Base-by-base conservation (phyloP, 2,329 filamentous ascomycete species). In the Calonectria naviculata region DNA sequence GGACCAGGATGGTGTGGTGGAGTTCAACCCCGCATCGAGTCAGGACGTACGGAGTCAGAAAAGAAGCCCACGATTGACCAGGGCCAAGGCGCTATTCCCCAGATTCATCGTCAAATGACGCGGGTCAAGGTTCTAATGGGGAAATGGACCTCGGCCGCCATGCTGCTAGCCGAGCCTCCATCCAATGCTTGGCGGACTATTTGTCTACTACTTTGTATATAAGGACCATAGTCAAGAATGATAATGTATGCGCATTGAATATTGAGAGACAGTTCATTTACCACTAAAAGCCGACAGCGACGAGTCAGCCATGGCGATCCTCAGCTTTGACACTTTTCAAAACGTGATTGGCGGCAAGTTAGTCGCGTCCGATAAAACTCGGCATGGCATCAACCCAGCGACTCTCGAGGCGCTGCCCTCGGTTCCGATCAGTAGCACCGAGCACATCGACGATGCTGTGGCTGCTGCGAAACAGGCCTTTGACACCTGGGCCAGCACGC, bases 391-490 rank as follows among this genome's bases (percentile, higher is more conserved):
- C 75, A 89, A 90, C 78, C 88, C 88, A 0, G 81, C 88, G 4
- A 89, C 85, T 10, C 80, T 84, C 28, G 80, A 87, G 71, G 80
- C 85, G 31, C 87, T 88, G 62, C 85, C 86, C 29, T 84, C 85
- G 19, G 88, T 89, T 1, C 88, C 88, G 0, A 80, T 90, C 42
- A 84, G 83, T 5, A 86, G 84, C 3, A 81, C 81, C 44, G 77
- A 85, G 47, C 88, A 90, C 74, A 80, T 90, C 60, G 84, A 90
- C 71, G 81, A 80, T 42, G 88, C 88, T 15, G 86, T 90, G 17
- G 79, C 79, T 5, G 85, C 85, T 12, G 88, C 85, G 10, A 83
- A 84, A 71, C 80, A 80, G 72, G 88, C 87, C 0, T 86, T 86
- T 73, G 83, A 84, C 17, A 74, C 78, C 21, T 90, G 89, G 88